Base-by-base conservation (phyloP, 305 asterid genomes). In the Rubia balearica region DNA sequence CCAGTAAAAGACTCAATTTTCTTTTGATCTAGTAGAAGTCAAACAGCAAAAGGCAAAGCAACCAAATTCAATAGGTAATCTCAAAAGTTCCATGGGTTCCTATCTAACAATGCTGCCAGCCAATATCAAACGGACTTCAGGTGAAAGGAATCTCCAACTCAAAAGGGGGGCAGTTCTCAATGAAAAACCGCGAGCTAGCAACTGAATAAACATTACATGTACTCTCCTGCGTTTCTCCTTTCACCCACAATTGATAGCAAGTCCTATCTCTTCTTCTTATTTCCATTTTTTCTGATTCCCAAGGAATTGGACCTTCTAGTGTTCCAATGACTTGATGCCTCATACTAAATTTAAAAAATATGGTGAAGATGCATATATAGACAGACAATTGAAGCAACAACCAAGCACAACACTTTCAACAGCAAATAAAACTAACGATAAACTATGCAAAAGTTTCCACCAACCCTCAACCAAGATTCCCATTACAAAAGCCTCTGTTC, bases 401-500 rank as follows among this genome's bases (percentile, higher is more conserved):
- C 22, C 19, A 8, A 69, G 3, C 45, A 16, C 30, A 62, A 41
- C 5, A 64, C 17, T 19, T 9, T 45, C 24, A 17, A 57, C 40
- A 16, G 16, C 27, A 13, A 3, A 61, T 8, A 65, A 10, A 63
- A 65, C 55, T 0, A n/a, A 64, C 0, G n/a, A 67, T 17, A 9
- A 27, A 38, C 4, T 33, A 33, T 56, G 67, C 30, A 45, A 74
- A 72, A 56, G 63, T n/a, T 60, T 8, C 9, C 38, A 74, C 86
- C 71, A 66, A 88, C 91, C 90, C 80, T 88, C 91, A 36, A 81
- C 80, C 64, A 78, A 75, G 74, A 85, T 83, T 36, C 90, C 91
- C 90, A 86, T 76, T 60, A 88, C 75, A 62, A 88, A 83, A 59
- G 91, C 89, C 77, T 84, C 91, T 1, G 91, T 83, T 65, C 87